Evolutionary conservation across 495 filamentous ascomycete genomes (phyloP), one percentile per base, ranked within the genome.

Genomic region (Penicillium cataractarum): DNA sequence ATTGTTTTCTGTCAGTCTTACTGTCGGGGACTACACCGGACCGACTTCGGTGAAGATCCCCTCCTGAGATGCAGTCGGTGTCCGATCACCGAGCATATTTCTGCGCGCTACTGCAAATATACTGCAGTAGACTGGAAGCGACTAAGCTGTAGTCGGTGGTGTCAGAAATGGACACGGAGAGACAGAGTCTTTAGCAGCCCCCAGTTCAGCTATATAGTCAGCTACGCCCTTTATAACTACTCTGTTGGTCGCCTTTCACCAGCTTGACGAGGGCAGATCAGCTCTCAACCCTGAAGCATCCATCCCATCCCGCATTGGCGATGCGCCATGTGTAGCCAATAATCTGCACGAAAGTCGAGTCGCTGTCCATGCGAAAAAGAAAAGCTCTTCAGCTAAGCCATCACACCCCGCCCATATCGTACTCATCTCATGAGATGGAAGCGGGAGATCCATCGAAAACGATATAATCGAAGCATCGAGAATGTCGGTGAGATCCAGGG

Each of bases 41-140:
- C 61, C 56, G 61, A 51, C 26, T 51, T 49, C 40, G 56, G 62
- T 32, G 56, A 57, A 21, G 50, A 37, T 55, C 50, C 31, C 29
- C 12, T 54, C 49, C 27, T 55, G 5, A 37, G 26, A 27, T 24
- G 21, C 1, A 49, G 22, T 50, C 56, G 49, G 61, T 54, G 37
- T 51, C 56, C 50, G 62, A 40, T 42, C 52, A 40, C 40, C 42
- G 51, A 55, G 56, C 56, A 54, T 63, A 58, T 46, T 56, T 51
- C 62, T 64, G 56, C 62, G 60, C 39, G 55, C 40, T 64, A 40
- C 57, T 52, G 57, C 48, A 48, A 37, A 37, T 19, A 8, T 32
- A 31, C 26, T 52, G 50, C 50, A 31, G 24, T 1, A 35, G 9
- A 29, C 46, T 4, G 22, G 24, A 4, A 26, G 2, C 10, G 24